A percentile compares a stretch with the other conserved stretches of the same genome.
phyloP scores from a whole-genome alignment of 306 rosid species.

The Mucuna pruriens region DNA sequence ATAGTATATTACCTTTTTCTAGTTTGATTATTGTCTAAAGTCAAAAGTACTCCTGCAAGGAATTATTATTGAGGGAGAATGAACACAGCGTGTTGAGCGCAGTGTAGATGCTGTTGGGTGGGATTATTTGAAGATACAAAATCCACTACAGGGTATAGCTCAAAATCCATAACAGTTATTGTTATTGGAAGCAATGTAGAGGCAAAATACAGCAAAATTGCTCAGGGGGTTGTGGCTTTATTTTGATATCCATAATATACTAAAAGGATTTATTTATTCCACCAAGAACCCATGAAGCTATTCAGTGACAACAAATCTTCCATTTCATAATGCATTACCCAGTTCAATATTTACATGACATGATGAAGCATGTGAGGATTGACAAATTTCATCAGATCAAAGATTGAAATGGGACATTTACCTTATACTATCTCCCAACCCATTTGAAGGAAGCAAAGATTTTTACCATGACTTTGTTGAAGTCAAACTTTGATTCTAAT shows the following conservation, averaged over 20 bases:
- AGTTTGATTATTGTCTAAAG: slow-evolving; percentile 9
- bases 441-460: not conserved
- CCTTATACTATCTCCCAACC: not conserved
- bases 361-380: not conserved
- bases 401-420: not conserved
- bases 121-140: not conserved
- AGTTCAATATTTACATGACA: not conserved
- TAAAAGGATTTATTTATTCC: not conserved
- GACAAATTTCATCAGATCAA: not conserved
- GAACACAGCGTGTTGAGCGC: not conserved
- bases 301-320: not conserved
- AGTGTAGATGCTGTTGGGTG: not conserved
- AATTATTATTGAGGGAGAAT: not conserved
- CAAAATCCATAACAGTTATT: too few relatives aligned
- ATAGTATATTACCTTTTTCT: not conserved
- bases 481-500: not conserved
- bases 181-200: not conserved
- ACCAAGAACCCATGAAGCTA: not conserved
- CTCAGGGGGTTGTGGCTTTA: not conserved
- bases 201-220: not conserved
- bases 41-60: not conserved
- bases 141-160: not conserved
- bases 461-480: not conserved
- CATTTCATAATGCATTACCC: not conserved
- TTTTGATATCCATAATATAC: not conserved